These are phyloP conservation scores for Pneumocystis murina DNA, from an alignment of 1,139 yeast species.

Conservation along the genomic window DNA sequence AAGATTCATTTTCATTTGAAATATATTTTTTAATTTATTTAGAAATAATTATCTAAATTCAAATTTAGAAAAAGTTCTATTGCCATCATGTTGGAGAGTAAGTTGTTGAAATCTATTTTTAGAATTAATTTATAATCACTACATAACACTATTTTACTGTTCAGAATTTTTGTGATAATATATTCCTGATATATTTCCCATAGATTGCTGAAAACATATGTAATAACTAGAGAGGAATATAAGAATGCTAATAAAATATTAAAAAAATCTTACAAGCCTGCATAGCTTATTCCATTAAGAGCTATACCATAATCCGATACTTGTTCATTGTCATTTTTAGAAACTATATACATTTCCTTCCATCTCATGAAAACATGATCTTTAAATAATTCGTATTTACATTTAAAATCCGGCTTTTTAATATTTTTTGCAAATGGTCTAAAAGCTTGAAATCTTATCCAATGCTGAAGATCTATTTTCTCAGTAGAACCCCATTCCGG, in stretches of 20 bases:
- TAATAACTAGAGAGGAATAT: neutral
- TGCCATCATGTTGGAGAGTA: neutral
- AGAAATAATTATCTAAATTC: neutral
- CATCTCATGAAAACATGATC: conserved; percentile 2
- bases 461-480: conserved; percentile 1
- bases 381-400: neutral
- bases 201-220: neutral
- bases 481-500: conserved; percentile 1
- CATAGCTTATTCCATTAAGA: conserved; percentile 1
- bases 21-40: too few species aligned
- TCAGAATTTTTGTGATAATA: neutral
- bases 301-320: neutral
- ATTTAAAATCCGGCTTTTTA: neutral
- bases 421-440: neutral
- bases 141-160: neutral
- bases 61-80: neutral
- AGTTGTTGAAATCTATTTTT: neutral
- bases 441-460: conserved; percentile 1
- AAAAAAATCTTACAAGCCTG: conserved; percentile 1
- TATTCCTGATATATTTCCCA: neutral
- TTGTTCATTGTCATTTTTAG: neutral
- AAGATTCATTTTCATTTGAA: too few species aligned
- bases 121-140: neutral
- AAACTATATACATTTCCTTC: conserved; percentile 1
- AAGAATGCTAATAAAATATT: neutral